phyloP scores from a whole-genome alignment of 2,329 filamentous ascomycete genomes.

The Fusarium luffae region DNA sequence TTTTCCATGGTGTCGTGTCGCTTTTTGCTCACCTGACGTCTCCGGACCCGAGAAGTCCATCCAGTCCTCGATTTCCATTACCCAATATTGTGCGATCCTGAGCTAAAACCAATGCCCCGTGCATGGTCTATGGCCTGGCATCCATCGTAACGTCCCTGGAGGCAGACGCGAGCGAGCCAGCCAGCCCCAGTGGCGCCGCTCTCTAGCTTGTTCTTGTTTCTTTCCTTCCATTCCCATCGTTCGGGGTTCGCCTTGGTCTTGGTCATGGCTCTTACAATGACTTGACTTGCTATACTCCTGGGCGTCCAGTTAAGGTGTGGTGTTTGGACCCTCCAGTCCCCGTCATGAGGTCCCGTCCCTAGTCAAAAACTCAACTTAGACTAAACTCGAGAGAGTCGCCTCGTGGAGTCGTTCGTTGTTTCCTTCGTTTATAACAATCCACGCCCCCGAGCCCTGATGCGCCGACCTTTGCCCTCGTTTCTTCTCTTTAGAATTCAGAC shows the following conservation, averaged over 20 bases:
- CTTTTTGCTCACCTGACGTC: constrained; percentile 45
- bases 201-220: constrained; percentile 21
- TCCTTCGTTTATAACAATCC: constrained; percentile 37
- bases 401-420: constrained; percentile 34
- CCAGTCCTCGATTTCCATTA: constrained; percentile 62
- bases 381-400: constrained; percentile 23
- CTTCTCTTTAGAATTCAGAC: constrained; percentile 25
- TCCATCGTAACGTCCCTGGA: constrained; percentile 30
- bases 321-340: constrained; percentile 39
- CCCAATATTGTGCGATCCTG: constrained; percentile 55
- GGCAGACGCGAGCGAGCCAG: not conserved
- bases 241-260: constrained; percentile 36
- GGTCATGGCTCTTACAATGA: not conserved
- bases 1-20: constrained; percentile 40
- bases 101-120: constrained; percentile 47
- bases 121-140: constrained; percentile 25
- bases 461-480: constrained; percentile 19
- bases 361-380: constrained; percentile 13
- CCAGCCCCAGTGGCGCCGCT: constrained; percentile 35
- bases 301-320: constrained; percentile 17
- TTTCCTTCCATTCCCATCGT: constrained; percentile 23
- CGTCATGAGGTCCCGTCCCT: constrained; percentile 37
- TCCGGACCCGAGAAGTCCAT: constrained; percentile 48
- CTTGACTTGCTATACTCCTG: not conserved
- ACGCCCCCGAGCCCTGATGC: constrained; percentile 36